Evolutionary conservation across 1,284 basidiomycete genomes (phyloP), one percentile per base, ranked within the genome.

Genomic region (Ceratobasidium sp.): DNA sequence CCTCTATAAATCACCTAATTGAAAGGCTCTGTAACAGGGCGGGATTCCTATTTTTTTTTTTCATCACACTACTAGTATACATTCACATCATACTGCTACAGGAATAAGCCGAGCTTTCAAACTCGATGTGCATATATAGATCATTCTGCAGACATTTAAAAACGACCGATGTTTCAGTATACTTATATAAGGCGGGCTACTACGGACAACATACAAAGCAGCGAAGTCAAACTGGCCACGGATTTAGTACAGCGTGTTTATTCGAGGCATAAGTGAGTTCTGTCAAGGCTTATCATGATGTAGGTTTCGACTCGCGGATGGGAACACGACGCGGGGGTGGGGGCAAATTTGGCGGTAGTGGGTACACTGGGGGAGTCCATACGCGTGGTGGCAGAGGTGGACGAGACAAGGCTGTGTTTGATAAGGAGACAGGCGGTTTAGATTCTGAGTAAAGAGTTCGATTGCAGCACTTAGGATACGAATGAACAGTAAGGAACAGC

Each of bases 11-110:
- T 61, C 57, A 61, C 57, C 57, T 61, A 17, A 23, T 9, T 9
- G 57, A 61, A 61, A 61, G 57, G 57, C 57, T 61, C 57, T 61
- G 57, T 61, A 61, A 38, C 57, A 61, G 57, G 23, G 23, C 10
- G 23, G 57, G 57, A 38, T 48, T 17, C 17, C 17, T 48, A 48
- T 48, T 48, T 1, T 48, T 61, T 61, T 61, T 61, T 56, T 56
- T 23, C 9, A 9, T 9, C 26, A 56, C n/a, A 3, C n/a, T 12
- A 23, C n/a, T 56, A 20, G 52, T 56, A 56, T 23, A 23, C n/a
- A 28, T 65, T 48, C 9, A 48, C 46, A 48, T 9, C 9, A 4
- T 33, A 33, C 1, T 33, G 4, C 4, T 33, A 33, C 4, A 33
- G 4, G 4, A 33, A 33, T 33, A 33, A 33, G 33, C 2, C 33